Percentiles rank a stretch among this genome's conserved stretches.
Conservation (phyloP, 1,284 basidiomycete species). For the Ustilago bromivora region DNA sequence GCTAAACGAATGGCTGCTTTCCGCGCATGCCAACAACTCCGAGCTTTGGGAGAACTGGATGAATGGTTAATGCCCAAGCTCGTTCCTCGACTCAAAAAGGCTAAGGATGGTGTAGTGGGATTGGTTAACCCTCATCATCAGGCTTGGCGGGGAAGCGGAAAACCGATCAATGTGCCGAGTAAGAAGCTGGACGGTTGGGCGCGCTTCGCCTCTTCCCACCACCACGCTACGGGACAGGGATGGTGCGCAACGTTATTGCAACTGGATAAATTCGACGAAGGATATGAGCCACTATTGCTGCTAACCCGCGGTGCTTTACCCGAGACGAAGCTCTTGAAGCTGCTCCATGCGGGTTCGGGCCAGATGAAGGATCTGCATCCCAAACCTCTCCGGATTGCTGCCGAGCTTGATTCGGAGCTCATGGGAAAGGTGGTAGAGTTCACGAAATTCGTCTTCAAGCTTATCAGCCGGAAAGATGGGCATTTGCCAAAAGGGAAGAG, state of each 20-base stretch:
- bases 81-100: background rate
- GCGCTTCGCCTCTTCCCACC: background rate
- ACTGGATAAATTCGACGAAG: constrained; percentile 13
- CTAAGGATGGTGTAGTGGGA: background rate
- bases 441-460: constrained; percentile 20
- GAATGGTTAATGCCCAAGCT: constrained; percentile 45
- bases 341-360: constrained; percentile 2
- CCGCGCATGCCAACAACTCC: constrained; percentile 38
- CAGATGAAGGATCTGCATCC: constrained; percentile 12
- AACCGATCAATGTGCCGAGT: constrained; percentile 25
- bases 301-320: constrained; percentile 25
- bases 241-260: constrained; percentile 31
- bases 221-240: background rate
- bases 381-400: constrained; percentile 2
- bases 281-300: constrained; percentile 28
- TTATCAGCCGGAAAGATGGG: constrained; percentile 12
- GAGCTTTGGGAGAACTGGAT: constrained; percentile 48
- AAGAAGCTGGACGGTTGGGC: constrained; percentile 40
- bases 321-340: constrained; percentile 18
- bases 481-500: background rate
- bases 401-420: background rate
- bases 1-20: constrained; percentile 53
- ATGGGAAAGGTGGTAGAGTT: constrained; percentile 14
- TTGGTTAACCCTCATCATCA: constrained; percentile 28
- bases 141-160: constrained; percentile 25